These are phyloP conservation scores for Blastosporella zonata DNA, from an alignment of 1,284 basidiomycete genomes.

Conservation along the genomic window DNA sequence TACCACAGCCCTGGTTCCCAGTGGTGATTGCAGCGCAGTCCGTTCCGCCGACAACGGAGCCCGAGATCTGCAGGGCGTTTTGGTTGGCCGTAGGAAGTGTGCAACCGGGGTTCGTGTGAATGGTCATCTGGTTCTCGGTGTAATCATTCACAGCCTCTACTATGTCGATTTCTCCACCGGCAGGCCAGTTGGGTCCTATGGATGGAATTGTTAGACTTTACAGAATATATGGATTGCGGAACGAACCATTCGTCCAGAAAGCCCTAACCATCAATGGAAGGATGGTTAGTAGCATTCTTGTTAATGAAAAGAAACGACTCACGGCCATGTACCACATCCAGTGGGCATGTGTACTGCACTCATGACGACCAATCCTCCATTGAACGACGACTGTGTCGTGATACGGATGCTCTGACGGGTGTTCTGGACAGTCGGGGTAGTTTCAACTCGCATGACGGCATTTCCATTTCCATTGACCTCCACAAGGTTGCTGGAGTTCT, in stretches of 20 bases:
- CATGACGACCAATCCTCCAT: slow-evolving; percentile 72
- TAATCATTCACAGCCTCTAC: slow-evolving; percentile 81
- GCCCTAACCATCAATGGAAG: slow-evolving; percentile 30
- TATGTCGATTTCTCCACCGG: slow-evolving; percentile 81
- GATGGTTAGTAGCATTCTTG: slow-evolving; percentile 4
- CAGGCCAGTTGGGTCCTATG: slow-evolving; percentile 69
- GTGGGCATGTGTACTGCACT: slow-evolving; percentile 90
- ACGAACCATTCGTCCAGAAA: slow-evolving; percentile 44
- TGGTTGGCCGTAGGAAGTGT: slow-evolving; percentile 52
- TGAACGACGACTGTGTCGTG: slow-evolving; percentile 60
- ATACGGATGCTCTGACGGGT: slow-evolving; percentile 78
- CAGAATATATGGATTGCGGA: background rate
- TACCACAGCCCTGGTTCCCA: slow-evolving; percentile 70
- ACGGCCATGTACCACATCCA: slow-evolving; percentile 87
- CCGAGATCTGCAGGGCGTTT: slow-evolving; percentile 49
- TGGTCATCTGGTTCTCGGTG: slow-evolving; percentile 75
- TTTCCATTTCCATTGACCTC: slow-evolving; percentile 66
- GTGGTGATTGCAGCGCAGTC: slow-evolving; percentile 68
- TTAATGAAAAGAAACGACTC: slow-evolving; percentile 23
- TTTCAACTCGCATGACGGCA: slow-evolving; percentile 82
- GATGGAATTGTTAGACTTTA: background rate
- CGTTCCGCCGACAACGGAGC: slow-evolving; percentile 61
- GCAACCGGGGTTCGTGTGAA: slow-evolving; percentile 77
- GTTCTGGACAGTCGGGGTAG: slow-evolving; percentile 62
- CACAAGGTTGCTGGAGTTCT: slow-evolving; percentile 51